Evolutionary conservation across 345 rosid genomes (phyloP).

Genomic region (Punica granatum): DNA sequence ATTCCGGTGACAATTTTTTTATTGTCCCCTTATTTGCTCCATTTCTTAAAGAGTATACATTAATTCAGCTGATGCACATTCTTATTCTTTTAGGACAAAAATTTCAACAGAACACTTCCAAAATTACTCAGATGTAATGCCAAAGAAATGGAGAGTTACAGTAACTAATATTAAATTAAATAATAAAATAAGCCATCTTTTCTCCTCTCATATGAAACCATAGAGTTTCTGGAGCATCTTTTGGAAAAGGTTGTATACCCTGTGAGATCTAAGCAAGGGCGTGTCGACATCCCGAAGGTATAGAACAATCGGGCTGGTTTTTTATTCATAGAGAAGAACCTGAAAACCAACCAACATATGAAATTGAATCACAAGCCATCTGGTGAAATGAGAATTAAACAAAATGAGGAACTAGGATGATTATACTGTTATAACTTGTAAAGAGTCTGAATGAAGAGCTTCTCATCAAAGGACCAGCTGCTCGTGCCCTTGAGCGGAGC

Average conservation of each 20-base stretch:
- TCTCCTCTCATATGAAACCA: no score
- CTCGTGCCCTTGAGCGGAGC: conserved; percentile 55
- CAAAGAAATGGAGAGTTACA: no score
- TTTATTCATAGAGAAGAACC: conserved; percentile 72
- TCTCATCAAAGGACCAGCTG: conserved; percentile 83
- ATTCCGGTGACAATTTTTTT: no score
- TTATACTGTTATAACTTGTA: conserved; percentile 46
- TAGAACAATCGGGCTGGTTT: conserved; percentile 65
- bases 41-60: no score
- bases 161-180: no score
- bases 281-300: conserved; percentile 75
- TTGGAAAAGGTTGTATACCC: conserved; percentile 60
- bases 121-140: no score
- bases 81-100: no score
- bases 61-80: no score
- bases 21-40: no score
- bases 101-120: no score
- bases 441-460: conserved; percentile 68
- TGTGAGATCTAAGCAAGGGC: conserved; percentile 57
- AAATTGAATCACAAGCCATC: neutral
- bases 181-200: no score
- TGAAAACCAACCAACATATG: conserved; percentile 13
- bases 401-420: neutral
- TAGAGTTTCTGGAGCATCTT: conserved; percentile 69
- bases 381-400: neutral